phyloP scores from a whole-genome alignment of 352 stramenopile genomes.

The Globisporangium perplexum region DNA sequence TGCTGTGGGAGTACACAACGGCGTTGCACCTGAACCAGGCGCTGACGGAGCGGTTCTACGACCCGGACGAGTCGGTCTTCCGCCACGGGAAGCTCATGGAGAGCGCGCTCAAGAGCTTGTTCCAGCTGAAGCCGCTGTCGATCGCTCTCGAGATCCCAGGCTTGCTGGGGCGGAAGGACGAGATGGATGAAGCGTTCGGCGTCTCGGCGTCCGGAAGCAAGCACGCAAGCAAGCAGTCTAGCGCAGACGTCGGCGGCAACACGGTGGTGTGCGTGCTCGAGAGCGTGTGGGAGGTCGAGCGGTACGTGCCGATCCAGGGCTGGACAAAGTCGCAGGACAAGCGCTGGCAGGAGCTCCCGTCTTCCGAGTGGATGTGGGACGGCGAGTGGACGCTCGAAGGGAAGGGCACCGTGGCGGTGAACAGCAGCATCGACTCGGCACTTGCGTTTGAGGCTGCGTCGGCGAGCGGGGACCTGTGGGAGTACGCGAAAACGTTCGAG shows the following conservation, averaged over 20 bases:
- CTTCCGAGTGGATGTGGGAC: conserved; percentile 80
- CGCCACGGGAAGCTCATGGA: conserved; percentile 33
- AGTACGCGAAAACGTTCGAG: conserved; percentile 68
- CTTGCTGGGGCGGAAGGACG: conserved; percentile 33
- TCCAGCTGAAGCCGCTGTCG: conserved; percentile 42
- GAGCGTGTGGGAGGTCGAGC: conserved; percentile 64
- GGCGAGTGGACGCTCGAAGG: conserved; percentile 60
- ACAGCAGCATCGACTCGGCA: conserved; percentile 10
- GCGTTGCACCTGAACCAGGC: conserved; percentile 37
- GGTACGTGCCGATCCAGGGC: conserved; percentile 66
- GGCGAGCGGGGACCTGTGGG: conserved; percentile 19
- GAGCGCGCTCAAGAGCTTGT: conserved; percentile 41
- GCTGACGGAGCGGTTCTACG: conserved; percentile 54
- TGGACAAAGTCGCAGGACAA: conserved; percentile 63
- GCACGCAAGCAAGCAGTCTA: background rate
- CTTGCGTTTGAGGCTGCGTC: conserved; percentile 15
- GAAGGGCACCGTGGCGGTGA: conserved; percentile 15
- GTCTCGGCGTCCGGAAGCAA: conserved; percentile 1
- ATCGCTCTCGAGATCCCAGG: conserved; percentile 47
- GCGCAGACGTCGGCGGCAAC: too few species aligned
- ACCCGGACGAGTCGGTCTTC: conserved; percentile 37
- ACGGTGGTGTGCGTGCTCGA: conserved; percentile 46
- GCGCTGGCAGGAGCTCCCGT: conserved; percentile 50
- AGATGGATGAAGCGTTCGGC: conserved; percentile 40
- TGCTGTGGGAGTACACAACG: conserved; percentile 46